Evolutionary conservation across 208 protist genomes (phyloP).

Genomic region (Spongospora subterranea): DNA sequence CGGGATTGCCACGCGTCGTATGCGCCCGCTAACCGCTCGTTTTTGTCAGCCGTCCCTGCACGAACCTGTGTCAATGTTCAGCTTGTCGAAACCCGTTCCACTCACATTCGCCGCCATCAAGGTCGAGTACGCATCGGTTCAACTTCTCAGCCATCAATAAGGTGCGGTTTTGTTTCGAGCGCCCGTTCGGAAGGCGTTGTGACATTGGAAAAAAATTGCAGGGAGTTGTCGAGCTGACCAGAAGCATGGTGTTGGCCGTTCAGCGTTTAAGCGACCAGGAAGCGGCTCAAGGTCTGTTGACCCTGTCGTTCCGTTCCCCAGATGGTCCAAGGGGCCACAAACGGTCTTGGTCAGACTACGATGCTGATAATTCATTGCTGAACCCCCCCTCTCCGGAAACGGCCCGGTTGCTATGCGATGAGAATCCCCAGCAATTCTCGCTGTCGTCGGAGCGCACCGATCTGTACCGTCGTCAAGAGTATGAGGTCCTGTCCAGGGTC

Average conservation of each 20-base stretch:
- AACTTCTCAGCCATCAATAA: too few relatives aligned
- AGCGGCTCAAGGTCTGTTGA: constrained; percentile 28
- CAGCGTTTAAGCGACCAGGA: constrained; percentile 42
- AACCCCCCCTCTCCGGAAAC: constrained; percentile 5
- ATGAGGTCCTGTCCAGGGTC: background rate
- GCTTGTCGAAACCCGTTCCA: constrained; percentile 19
- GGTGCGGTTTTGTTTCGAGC: too few relatives aligned
- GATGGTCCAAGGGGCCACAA: background rate
- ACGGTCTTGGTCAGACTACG: background rate
- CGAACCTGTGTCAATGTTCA: background rate
- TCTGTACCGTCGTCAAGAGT: background rate
- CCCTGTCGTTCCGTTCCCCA: background rate
- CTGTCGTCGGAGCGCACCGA: background rate
- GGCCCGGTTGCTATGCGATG: constrained; percentile 28
- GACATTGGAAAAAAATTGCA: background rate
- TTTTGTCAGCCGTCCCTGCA: background rate
- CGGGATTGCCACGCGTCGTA: background rate
- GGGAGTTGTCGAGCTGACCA: background rate
- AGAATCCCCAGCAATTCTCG: background rate
- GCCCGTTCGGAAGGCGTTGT: background rate
- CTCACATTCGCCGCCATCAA: background rate
- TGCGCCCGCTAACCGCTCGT: background rate
- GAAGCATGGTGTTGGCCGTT: background rate
- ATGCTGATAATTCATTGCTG: background rate
- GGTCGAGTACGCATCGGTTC: too few relatives aligned